Evolutionary conservation across 768 basidiomycete genomes (phyloP).

Genomic region (Leccinum barrowsii): DNA sequence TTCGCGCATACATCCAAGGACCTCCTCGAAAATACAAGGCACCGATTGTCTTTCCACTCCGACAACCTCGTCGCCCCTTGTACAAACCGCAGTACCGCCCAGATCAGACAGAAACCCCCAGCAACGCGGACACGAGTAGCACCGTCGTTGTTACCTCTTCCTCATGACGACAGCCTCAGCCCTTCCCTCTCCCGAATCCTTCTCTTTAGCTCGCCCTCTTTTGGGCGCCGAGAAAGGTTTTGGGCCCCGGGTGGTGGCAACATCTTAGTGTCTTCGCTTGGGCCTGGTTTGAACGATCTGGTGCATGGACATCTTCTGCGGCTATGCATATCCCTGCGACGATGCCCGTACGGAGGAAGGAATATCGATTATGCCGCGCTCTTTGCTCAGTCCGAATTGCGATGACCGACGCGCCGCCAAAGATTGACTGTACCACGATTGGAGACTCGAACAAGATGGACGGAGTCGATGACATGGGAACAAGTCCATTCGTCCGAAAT

Average conservation of each 20-base stretch:
- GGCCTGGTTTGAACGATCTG: not conserved
- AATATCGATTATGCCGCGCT: not conserved
- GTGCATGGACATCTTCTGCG: not conserved
- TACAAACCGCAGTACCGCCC: not conserved
- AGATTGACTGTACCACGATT: no score
- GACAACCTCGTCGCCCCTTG: not conserved
- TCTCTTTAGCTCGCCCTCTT: slow-evolving; percentile 15
- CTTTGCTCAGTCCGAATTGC: not conserved
- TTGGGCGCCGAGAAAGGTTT: slow-evolving; percentile 11
- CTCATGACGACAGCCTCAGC: not conserved
- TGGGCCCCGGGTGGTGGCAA: not conserved
- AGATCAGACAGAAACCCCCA: not conserved
- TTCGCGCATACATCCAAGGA: not conserved
- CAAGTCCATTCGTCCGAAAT: no score
- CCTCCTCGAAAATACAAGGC: not conserved
- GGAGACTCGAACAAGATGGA: no score
- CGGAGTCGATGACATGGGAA: no score
- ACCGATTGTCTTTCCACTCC: not conserved
- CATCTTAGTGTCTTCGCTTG: not conserved
- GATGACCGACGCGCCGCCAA: not conserved
- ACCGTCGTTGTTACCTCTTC: not conserved
- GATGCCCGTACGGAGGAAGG: not conserved
- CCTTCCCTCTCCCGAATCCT: not conserved
- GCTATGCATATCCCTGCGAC: not conserved
- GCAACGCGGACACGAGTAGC: not conserved